Evolutionary conservation across 257 asterid species (phyloP).

Genomic region (Nicotiana paniculata): DNA sequence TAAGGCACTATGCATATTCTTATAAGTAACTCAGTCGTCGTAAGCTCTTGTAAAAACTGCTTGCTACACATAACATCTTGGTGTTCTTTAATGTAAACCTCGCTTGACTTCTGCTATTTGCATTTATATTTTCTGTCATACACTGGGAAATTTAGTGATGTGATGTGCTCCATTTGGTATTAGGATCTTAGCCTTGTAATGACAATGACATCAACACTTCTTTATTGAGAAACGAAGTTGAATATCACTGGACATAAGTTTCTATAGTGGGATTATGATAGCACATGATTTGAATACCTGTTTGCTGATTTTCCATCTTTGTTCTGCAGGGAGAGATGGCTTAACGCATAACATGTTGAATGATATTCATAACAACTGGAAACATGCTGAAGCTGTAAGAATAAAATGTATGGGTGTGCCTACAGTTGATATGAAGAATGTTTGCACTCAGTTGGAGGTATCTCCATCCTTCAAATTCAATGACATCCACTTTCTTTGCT

Average conservation of each 20-base stretch:
- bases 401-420: constrained; percentile 97
- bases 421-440: constrained; percentile 84
- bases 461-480: constrained; percentile 3
- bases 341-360: constrained; percentile 92
- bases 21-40: neutral
- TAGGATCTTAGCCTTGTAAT: neutral
- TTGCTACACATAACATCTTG: neutral
- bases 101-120: neutral
- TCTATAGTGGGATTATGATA: neutral
- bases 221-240: neutral
- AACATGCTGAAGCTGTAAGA: constrained; percentile 76
- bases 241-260: neutral
- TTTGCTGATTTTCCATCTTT: neutral
- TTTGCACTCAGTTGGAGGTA: constrained; percentile 90
- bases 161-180: neutral
- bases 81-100: neutral
- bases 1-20: neutral
- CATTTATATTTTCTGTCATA: neutral
- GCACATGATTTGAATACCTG: neutral
- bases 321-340: constrained; percentile 75
- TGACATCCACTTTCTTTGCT: neutral
- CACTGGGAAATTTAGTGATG: neutral
- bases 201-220: neutral
- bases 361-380: constrained; percentile 87
- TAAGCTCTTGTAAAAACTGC: neutral